phyloP scores from a whole-genome alignment of 306 rosid genomes.

The Pterocarpus santalinus region DNA sequence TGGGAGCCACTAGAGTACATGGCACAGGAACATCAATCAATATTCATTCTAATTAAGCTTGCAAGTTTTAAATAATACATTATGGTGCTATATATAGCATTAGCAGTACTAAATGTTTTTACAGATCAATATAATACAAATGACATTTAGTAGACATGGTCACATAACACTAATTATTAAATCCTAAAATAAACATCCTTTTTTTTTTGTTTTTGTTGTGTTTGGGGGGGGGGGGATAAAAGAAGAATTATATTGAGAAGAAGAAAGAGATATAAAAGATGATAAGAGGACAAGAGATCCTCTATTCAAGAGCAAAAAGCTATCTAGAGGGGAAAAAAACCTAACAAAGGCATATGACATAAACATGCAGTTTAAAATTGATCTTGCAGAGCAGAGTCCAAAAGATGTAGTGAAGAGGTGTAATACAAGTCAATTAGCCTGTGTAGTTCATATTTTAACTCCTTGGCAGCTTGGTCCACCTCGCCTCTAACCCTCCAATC shows the following conservation, averaged over 20 bases:
- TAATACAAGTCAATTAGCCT: neutral
- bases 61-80: conserved; percentile 2
- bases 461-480: neutral
- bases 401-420: conserved; percentile 3
- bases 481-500: neutral
- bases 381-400: neutral
- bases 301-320: no score
- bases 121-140: conserved; percentile 6
- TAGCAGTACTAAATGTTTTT: neutral
- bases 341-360: neutral
- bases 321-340: no score
- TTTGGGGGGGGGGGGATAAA: no score
- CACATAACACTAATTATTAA: neutral
- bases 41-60: conserved; percentile 10
- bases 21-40: neutral
- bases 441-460: neutral
- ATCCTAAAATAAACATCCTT: neutral
- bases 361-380: conserved; percentile 1
- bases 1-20: neutral
- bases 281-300: no score
- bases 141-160: neutral
- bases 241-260: no score
- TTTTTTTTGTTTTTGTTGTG: no score
- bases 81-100: neutral
- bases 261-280: no score